Base-by-base conservation (phyloP, 306 rosid genomes). In the Notholithocarpus densiflorus region DNA sequence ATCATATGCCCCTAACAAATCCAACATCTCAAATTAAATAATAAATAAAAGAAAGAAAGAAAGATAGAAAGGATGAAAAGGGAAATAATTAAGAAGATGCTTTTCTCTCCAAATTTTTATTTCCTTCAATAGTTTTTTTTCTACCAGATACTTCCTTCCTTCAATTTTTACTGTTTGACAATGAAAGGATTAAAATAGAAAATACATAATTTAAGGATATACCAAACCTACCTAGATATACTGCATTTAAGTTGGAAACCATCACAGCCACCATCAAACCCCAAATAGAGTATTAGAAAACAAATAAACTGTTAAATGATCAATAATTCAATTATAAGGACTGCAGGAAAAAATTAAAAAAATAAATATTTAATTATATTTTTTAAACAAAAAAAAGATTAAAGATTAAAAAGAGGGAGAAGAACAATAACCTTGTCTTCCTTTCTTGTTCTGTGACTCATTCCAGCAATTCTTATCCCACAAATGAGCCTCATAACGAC, bases 391-490 rank as follows among this genome's bases (percentile, higher is more conserved):
- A 13, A 14, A 14, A 26, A 60, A 11, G 1, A 66, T 45, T 32
- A 27, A 2, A 23, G 14, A 24, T 21, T 20, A 4, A 5, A 29
- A 54, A 18, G 27, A 9, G n/a, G 2, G 27, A 54, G 65, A 10
- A 54, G 23, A 66, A 66, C 15, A 66, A 4, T 31, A 80, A 90
- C 98, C 97, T 91, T 94, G 98, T 89, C 97, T 86, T 84, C 98
- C 98, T 86, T 94, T 94, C 82, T 94, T 94, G 84, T 76, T 94
- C 77, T 92, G 95, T 7, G 95, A 93, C 73, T 89, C 92, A 59
- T 94, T 94, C 97, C 97, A 92, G 76, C 94, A 87, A 84, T 91
- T 89, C 84, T 91, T 94, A 79, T 94, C 98, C 98, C 98, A 94
- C 89, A 94, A 84, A 84, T 94, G 98, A 87, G 98, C 98, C 71